phyloP scores from a whole-genome alignment of 805 yeast species.

The Pichia cabralensis region DNA sequence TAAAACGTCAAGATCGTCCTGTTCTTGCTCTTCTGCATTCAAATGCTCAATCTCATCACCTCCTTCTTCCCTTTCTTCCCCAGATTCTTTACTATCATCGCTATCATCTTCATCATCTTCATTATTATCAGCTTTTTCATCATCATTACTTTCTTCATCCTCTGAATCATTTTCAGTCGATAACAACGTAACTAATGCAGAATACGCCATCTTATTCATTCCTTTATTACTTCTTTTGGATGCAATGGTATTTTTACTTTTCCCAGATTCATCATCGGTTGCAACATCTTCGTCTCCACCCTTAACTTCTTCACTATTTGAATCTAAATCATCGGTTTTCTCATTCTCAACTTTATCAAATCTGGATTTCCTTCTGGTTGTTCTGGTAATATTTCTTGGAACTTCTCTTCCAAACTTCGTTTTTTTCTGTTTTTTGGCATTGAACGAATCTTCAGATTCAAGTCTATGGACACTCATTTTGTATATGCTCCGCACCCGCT shows the following conservation, averaged over 20 bases:
- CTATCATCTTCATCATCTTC: conserved; percentile 24
- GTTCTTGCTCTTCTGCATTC: conserved; percentile 31
- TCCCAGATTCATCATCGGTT: conserved; percentile 21
- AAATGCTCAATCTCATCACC: conserved; percentile 11
- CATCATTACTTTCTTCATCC: conserved; percentile 2
- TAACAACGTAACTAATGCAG: conserved; percentile 21
- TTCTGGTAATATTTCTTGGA: conserved; percentile 49
- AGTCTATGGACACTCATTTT: no score
- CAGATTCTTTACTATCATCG: conserved; percentile 12
- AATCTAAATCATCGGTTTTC: conserved; percentile 16
- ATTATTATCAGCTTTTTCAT: conserved; percentile 11
- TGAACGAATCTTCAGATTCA: no score
- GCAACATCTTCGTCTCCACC: conserved; percentile 26
- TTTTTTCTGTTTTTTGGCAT: conserved; percentile 9
- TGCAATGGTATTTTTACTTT: conserved; percentile 13
- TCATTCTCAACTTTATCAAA: conserved; percentile 13
- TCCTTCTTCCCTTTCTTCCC: conserved; percentile 13
- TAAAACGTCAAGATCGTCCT: conserved; percentile 23
- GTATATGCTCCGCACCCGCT: no score
- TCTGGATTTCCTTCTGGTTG: conserved; percentile 26
- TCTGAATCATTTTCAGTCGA: conserved; percentile 13
- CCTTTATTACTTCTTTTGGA: conserved; percentile 6
- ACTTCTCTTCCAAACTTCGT: conserved; percentile 49
- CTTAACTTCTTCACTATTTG: conserved; percentile 22
- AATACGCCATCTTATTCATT: conserved; percentile 22